Conservation (phyloP, 192 early-diverging fungal species). For the Funneliformis mosseae region DNA sequence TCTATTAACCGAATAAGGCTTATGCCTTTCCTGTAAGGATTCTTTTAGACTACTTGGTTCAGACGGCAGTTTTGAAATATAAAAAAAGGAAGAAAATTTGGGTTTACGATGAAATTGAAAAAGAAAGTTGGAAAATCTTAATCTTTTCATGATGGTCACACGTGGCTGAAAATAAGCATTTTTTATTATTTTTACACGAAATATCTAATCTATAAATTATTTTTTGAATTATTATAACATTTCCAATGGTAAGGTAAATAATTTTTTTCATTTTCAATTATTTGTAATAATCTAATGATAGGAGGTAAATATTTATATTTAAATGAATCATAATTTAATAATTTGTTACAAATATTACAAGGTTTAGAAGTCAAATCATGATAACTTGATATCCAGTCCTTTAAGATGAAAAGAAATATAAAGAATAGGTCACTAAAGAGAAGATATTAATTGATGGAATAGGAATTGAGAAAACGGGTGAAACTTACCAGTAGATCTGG, state of each 20-base stretch:
- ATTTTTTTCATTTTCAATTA: background rate
- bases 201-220: too few species aligned
- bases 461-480: background rate
- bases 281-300: conserved; percentile 9
- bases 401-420: background rate
- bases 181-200: too few species aligned
- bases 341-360: conserved; percentile 16
- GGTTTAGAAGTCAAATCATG: conserved; percentile 1
- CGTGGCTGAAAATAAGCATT: too few species aligned
- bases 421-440: background rate
- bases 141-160: background rate
- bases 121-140: background rate
- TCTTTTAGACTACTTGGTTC: background rate
- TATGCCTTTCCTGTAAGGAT: background rate
- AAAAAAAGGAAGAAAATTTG: background rate
- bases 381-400: conserved; percentile 30
- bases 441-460: background rate
- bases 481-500: conserved; percentile 16
- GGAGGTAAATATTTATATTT: conserved; percentile 18
- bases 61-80: background rate
- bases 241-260: conserved; percentile 10
- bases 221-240: background rate
- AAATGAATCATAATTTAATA: conserved; percentile 19
- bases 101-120: background rate
- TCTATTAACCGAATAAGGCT: background rate